A percentile compares a stretch with the other conserved stretches of the same genome.
These are phyloP conservation scores for Tremella yokohamensis DNA, from an alignment of 768 basidiomycete species.

Conservation along the genomic window DNA sequence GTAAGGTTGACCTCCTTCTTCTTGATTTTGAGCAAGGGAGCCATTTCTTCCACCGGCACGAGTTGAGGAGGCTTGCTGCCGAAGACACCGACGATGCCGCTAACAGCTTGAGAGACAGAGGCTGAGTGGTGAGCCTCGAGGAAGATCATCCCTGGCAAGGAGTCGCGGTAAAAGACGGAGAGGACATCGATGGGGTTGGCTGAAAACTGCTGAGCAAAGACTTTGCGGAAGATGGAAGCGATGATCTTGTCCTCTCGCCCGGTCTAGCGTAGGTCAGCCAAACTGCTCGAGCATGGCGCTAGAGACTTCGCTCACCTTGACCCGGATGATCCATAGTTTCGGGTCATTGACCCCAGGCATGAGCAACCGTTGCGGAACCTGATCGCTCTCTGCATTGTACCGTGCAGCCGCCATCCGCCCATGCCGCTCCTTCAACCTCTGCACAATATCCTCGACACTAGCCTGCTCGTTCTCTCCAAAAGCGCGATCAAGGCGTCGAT, in stretches of 20 bases:
- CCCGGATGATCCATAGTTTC: conserved; percentile 89
- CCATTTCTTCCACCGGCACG: conserved; percentile 93
- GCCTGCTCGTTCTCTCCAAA: conserved; percentile 61
- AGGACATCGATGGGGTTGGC: conserved; percentile 76
- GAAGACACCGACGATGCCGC: conserved; percentile 90
- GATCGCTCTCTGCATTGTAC: conserved; percentile 87
- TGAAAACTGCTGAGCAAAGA: conserved; percentile 75
- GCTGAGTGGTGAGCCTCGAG: conserved; percentile 87
- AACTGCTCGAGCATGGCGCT: background rate
- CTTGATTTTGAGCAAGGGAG: conserved; percentile 89
- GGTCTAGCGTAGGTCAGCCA: conserved; percentile 55
- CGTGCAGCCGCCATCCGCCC: conserved; percentile 55
- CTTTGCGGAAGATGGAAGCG: conserved; percentile 90
- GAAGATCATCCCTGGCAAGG: conserved; percentile 91
- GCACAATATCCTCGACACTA: conserved; percentile 79
- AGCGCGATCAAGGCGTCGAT: conserved; percentile 62
- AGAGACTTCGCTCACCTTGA: conserved; percentile 62
- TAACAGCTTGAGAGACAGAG: conserved; percentile 76
- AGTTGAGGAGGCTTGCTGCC: conserved; percentile 68
- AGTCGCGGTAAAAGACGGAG: conserved; percentile 94
- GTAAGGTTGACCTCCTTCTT: conserved; percentile 82
- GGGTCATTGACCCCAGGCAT: conserved; percentile 98
- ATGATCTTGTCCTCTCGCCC: conserved; percentile 91
- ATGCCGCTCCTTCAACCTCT: conserved; percentile 74
- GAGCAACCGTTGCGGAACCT: conserved; percentile 82